Evolutionary conservation across 2,329 filamentous ascomycete genomes (phyloP).

Genomic region (Trichoderma simmonsii): DNA sequence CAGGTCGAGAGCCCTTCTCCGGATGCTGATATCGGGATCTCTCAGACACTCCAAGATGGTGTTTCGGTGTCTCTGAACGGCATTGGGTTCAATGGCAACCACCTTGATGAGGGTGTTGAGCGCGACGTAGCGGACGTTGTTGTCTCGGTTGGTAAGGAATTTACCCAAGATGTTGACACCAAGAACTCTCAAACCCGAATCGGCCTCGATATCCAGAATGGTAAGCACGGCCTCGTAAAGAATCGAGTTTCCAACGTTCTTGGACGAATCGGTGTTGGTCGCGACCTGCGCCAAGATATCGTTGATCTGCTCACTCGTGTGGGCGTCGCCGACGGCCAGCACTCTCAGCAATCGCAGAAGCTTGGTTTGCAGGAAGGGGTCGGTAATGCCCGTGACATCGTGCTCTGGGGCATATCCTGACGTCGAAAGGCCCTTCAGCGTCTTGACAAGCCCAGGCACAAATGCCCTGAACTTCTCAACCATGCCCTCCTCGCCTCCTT

Average conservation of each 20-base stretch:
- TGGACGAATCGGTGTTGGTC: slow-evolving; percentile 95
- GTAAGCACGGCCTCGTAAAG: slow-evolving; percentile 96
- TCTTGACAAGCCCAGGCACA: slow-evolving; percentile 81
- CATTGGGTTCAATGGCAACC: slow-evolving; percentile 95
- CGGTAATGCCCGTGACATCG: slow-evolving; percentile 95
- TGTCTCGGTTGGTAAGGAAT: slow-evolving; percentile 96
- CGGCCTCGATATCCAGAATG: slow-evolving; percentile 96
- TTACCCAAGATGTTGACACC: slow-evolving; percentile 98
- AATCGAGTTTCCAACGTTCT: slow-evolving; percentile 98
- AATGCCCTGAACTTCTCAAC: slow-evolving; percentile 88
- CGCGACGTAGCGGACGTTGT: slow-evolving; percentile 98
- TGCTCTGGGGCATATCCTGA: slow-evolving; percentile 97
- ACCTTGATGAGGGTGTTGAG: slow-evolving; percentile 97
- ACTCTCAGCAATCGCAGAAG: slow-evolving; percentile 83
- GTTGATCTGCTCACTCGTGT: slow-evolving; percentile 95
- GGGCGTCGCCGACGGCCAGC: slow-evolving; percentile 77
- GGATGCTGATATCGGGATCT: slow-evolving; percentile 97
- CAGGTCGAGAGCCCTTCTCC: slow-evolving; percentile 89
- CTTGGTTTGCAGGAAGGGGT: slow-evolving; percentile 97
- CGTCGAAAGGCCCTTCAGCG: slow-evolving; percentile 85
- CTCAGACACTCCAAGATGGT: slow-evolving; percentile 94
- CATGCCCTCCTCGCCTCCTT: slow-evolving; percentile 84
- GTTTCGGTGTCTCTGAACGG: slow-evolving; percentile 93
- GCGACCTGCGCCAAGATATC: slow-evolving; percentile 97
- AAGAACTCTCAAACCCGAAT: slow-evolving; percentile 87